Evolutionary conservation across 257 asterid genomes (phyloP), one percentile per base, ranked within the genome.

Genomic region (Penstemon barbatus): DNA sequence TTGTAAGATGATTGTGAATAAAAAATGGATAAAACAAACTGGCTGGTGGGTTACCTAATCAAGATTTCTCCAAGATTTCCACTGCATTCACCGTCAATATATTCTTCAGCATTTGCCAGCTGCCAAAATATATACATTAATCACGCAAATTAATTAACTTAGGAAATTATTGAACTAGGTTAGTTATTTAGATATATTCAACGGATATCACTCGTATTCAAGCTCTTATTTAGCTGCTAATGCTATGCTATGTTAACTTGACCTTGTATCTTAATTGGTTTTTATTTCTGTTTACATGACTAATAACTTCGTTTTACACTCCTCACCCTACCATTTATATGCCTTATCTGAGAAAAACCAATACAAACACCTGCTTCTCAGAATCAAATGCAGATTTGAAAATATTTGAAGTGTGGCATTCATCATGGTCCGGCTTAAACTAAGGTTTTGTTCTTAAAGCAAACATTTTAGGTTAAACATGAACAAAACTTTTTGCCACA

Each of bases 41-140:
- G 40, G 48, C 46, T 56, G 40, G 4, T 46, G 15, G 2, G 5
- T 37, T 75, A 87, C 91, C 95, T 83, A 76, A 87, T 85, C 80
- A 87, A 74, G 81, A 87, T 92, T 80, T 92, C 98, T 71, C 98
- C 98, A 59, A 92, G 98, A 71, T 82, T 86, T 54, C 98, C 98
- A 61, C 90, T 85, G 78, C 81, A 81, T 67, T 88, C 85, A 49
- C 98, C 98, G 60, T 92, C 98, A 54, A 90, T 79, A 60, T 75
- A 92, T 63, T 92, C 98, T 66, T 92, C 98, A 55, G 98, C 96
- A 61, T 87, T 90, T 44, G 97, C 97, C n/a, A 90, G 89, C 98
- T 92, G 87, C 73, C 73, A 66, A 68, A 63, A 65, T 4, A 65
- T 43, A 44, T 36, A 53, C 6, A 53, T 5, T 55, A 64, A 61